Evolutionary conservation across 129 eudicot species (phyloP).

Genomic region (Flaveria trinervia): DNA sequence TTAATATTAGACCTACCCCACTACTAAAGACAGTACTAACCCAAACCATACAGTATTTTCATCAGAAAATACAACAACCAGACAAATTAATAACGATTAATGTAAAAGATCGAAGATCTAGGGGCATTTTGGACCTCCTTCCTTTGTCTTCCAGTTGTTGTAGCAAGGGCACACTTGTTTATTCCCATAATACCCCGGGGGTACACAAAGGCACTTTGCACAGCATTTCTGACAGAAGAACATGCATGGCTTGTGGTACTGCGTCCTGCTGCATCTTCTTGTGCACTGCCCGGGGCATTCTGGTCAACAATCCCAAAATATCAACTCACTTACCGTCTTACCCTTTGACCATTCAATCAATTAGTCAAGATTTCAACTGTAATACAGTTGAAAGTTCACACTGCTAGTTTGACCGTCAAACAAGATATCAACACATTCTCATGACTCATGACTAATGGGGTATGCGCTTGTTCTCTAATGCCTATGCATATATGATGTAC

Average conservation of each 20-base stretch:
- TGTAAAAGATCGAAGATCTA: constrained; percentile 19
- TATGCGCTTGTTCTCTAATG: neutral
- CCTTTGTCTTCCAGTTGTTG: constrained; percentile 94
- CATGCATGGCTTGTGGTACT: constrained; percentile 85
- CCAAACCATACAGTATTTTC: neutral
- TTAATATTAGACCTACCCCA: constrained; percentile 26
- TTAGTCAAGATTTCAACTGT: constrained; percentile 9
- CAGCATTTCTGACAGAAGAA: constrained; percentile 85
- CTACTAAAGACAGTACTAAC: neutral
- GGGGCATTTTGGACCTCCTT: constrained; percentile 93
- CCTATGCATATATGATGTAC: neutral
- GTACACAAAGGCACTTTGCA: constrained; percentile 81
- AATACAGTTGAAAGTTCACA: constrained; percentile 4
- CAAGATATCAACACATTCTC: neutral
- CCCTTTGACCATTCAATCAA: constrained; percentile 18
- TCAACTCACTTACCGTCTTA: neutral
- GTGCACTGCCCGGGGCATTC: constrained; percentile 72
- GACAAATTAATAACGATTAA: neutral
- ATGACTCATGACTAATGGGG: neutral
- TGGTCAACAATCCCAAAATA: constrained; percentile 31
- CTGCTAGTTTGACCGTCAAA: constrained; percentile 21
- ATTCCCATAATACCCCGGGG: constrained; percentile 83
- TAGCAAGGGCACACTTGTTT: constrained; percentile 89
- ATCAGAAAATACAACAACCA: neutral
- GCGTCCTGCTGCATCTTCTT: constrained; percentile 76